A percentile compares a stretch with the other conserved stretches of the same genome.
Evolutionary conservation across 495 filamentous ascomycete genomes (phyloP).

Genomic region (Astrothelium subdiscretum): DNA sequence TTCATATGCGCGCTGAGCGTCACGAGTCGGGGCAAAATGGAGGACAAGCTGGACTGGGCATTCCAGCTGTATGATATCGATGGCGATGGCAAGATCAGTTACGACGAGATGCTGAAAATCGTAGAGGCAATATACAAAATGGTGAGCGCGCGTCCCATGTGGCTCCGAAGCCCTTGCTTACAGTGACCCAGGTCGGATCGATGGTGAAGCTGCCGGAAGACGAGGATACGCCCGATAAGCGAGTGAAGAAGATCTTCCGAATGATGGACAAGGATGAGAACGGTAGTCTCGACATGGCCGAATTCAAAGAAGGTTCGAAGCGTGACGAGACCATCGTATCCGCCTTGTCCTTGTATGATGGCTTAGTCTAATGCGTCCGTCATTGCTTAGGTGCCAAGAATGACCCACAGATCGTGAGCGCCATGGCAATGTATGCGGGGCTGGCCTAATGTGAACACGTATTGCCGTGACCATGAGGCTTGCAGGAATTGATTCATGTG

Average conservation of each 20-base stretch:
- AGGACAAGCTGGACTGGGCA: slow-evolving; percentile 98
- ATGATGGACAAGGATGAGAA: slow-evolving; percentile 99
- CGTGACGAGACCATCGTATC: slow-evolving; percentile 99
- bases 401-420: background rate
- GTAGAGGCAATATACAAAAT: slow-evolving; percentile 99
- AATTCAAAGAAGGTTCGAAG: slow-evolving; percentile 98
- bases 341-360: slow-evolving; percentile 90
- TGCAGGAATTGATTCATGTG: background rate
- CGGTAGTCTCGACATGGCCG: slow-evolving; percentile 79
- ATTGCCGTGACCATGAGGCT: background rate
- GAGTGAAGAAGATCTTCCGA: slow-evolving; percentile 93
- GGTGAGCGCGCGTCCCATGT: slow-evolving; percentile 41
- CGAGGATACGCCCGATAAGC: slow-evolving; percentile 97
- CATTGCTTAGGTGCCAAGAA: background rate
- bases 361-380: slow-evolving; percentile 51
- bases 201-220: slow-evolving; percentile 99
- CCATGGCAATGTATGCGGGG: background rate
- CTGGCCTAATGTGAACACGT: background rate
- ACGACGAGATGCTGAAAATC: slow-evolving; percentile 97
- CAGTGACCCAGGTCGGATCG: slow-evolving; percentile 65
- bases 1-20: slow-evolving; percentile 98
- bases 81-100: slow-evolving; percentile 95
- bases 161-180: background rate
- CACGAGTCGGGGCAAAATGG: slow-evolving; percentile 94
- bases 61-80: slow-evolving; percentile 99